Conservation (phyloP, 1,284 basidiomycete species). For the Chiua sp. region DNA sequence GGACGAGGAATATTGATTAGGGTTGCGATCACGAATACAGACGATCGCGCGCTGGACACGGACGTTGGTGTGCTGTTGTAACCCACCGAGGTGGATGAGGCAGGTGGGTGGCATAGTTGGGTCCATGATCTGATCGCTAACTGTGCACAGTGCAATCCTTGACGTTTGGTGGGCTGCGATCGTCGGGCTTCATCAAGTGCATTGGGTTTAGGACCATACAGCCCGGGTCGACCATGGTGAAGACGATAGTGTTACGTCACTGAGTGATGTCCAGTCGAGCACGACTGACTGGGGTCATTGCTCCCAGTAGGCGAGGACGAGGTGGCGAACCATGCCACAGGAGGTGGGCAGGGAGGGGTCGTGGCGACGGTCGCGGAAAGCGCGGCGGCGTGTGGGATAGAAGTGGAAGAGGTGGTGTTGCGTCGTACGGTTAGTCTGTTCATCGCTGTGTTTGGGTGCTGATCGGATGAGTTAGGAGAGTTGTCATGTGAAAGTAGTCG, state of each 20-base stretch:
- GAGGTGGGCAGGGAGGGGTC: constrained; percentile 60
- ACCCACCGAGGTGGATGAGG: too few species aligned
- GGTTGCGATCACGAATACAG: too few species aligned
- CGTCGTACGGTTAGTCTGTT: too few species aligned
- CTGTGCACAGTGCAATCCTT: too few species aligned
- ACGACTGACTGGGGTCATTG: constrained; percentile 17
- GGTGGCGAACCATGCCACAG: constrained; percentile 38
- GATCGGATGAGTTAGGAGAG: constrained; percentile 53
- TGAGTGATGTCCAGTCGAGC: constrained; percentile 64
- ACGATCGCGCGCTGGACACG: too few species aligned
- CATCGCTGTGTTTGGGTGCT: too few species aligned
- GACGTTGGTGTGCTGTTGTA: too few species aligned
- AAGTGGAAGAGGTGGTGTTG: too few species aligned
- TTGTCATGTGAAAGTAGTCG: constrained; percentile 49
- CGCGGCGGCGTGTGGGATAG: too few species aligned
- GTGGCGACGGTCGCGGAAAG: constrained; percentile 58
- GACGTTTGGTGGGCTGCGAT: too few species aligned
- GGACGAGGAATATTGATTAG: constrained; percentile 77
- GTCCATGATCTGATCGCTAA: too few species aligned
- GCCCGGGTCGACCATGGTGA: constrained; percentile 58
- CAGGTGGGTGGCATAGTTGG: too few species aligned
- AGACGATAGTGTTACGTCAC: constrained; percentile 66
- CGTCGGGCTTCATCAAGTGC: constrained; percentile 75
- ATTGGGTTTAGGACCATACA: constrained; percentile 65
- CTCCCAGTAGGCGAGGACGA: neutral